phyloP scores from a whole-genome alignment of 345 rosid genomes.

The Turnera subulata region DNA sequence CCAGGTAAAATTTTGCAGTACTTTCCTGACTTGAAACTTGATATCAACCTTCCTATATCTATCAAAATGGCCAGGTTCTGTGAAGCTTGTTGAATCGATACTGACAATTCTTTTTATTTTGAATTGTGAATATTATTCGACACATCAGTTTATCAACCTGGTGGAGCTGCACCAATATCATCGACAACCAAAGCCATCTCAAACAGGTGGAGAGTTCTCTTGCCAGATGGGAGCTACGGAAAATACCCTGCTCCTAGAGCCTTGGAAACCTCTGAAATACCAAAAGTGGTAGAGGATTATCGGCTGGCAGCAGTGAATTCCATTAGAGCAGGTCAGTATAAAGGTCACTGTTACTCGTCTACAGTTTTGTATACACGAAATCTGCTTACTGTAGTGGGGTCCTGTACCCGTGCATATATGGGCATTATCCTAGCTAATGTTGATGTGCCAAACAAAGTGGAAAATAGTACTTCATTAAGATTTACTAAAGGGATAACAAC shows the following conservation, averaged over 20 bases:
- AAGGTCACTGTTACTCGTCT: conserved; percentile 41
- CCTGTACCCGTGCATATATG: background rate
- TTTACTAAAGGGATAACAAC: background rate
- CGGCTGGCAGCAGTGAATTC: conserved; percentile 16
- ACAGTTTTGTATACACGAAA: conserved; percentile 23
- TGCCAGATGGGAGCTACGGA: conserved; percentile 49
- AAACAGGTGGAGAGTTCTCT: conserved; percentile 47
- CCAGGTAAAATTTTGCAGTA: conserved; percentile 24
- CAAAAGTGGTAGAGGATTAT: conserved; percentile 48
- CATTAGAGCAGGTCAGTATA: conserved; percentile 58
- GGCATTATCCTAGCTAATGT: too few species aligned
- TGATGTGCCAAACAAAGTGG: background rate
- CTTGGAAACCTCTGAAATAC: conserved; percentile 46
- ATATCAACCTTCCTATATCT: background rate
- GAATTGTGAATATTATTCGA: background rate
- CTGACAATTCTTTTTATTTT: background rate
- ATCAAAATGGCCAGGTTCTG: too few species aligned
- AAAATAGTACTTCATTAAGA: background rate
- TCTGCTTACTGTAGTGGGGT: background rate
- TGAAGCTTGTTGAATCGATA: background rate
- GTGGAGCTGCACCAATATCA: conserved; percentile 66
- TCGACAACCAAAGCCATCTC: conserved; percentile 43
- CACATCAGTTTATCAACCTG: conserved; percentile 66
- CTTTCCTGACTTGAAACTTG: background rate
- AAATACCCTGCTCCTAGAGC: conserved; percentile 45